Percentiles rank a stretch among this genome's conserved stretches.
phyloP scores from a whole-genome alignment of 139 green algal genomes.

The Chlamydomonas schloesseri region DNA sequence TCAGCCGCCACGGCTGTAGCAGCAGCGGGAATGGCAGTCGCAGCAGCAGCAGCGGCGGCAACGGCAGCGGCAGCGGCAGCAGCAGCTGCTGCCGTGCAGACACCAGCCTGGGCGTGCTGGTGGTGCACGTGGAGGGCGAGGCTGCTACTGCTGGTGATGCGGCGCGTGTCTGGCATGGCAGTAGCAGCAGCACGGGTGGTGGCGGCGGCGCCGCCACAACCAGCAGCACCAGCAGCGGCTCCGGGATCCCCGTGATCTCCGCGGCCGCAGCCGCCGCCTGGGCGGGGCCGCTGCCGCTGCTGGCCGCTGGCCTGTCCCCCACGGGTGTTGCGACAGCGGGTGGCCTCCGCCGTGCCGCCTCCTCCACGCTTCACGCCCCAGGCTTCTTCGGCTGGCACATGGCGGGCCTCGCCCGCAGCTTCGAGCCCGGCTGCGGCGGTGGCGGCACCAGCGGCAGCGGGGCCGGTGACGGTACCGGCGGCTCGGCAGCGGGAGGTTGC shows the following conservation, averaged over 20 bases:
- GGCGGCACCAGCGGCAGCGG: neutral
- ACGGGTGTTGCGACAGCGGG: too few relatives aligned
- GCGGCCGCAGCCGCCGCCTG: neutral
- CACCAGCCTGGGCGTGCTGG: neutral
- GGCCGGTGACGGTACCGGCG: neutral
- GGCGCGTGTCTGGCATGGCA: neutral
- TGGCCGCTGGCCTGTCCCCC: too few relatives aligned
- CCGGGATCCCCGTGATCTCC: neutral
- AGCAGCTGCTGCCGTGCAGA: neutral
- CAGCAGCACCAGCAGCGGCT: neutral
- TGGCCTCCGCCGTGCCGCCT: neutral
- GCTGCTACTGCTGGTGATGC: too few relatives aligned
- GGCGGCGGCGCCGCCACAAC: too few relatives aligned
- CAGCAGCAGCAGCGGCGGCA: too few relatives aligned
- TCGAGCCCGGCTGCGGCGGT: neutral
- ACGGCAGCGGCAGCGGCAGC: too few relatives aligned
- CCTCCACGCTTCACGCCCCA: neutral
- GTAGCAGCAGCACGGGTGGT: neutral
- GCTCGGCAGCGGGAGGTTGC: too few relatives aligned
- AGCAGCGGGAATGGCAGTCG: too few relatives aligned
- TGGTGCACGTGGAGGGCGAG: neutral
- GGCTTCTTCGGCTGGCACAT: conserved; percentile 2
- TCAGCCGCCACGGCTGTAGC: too few relatives aligned
- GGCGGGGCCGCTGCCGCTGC: neutral
- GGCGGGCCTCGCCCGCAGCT: neutral